A percentile compares a stretch with the other conserved stretches of the same genome.
Conservation (phyloP, 306 rosid genomes). For the Prunus davidiana region DNA sequence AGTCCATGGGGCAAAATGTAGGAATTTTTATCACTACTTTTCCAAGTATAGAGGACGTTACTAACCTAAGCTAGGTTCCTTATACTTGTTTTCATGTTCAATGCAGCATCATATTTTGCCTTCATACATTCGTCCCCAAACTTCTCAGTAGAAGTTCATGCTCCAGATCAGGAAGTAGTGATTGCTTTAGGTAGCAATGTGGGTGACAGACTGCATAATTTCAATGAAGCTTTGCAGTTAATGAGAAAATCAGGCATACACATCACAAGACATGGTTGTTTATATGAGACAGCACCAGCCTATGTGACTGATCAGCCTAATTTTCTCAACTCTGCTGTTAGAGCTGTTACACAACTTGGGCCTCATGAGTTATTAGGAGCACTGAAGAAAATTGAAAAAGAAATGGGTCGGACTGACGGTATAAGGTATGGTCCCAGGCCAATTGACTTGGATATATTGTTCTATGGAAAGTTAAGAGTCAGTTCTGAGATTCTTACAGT, state of each 20-base stretch:
- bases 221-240: conserved; percentile 67
- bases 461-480: conserved; percentile 69
- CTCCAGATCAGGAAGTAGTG: conserved; percentile 79
- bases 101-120: conserved; percentile 43
- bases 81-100: conserved; percentile 22
- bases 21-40: neutral
- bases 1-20: neutral
- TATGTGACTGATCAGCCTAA: conserved; percentile 81
- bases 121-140: conserved; percentile 42
- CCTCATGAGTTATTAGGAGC: conserved; percentile 76
- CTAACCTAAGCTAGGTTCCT: conserved; percentile 5
- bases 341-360: conserved; percentile 75
- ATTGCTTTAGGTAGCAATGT: conserved; percentile 93
- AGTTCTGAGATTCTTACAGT: conserved; percentile 59
- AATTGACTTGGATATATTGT: conserved; percentile 84
- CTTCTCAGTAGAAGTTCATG: conserved; percentile 50
- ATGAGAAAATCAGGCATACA: conserved; percentile 71
- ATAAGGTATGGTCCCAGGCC: conserved; percentile 94
- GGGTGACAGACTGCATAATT: conserved; percentile 72
- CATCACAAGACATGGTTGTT: conserved; percentile 71
- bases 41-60: neutral
- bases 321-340: conserved; percentile 86
- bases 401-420: conserved; percentile 66
- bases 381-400: conserved; percentile 72
- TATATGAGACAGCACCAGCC: conserved; percentile 92